Conservation (phyloP, 2,329 filamentous ascomycete genomes). For the Diaporthe velutina region DNA sequence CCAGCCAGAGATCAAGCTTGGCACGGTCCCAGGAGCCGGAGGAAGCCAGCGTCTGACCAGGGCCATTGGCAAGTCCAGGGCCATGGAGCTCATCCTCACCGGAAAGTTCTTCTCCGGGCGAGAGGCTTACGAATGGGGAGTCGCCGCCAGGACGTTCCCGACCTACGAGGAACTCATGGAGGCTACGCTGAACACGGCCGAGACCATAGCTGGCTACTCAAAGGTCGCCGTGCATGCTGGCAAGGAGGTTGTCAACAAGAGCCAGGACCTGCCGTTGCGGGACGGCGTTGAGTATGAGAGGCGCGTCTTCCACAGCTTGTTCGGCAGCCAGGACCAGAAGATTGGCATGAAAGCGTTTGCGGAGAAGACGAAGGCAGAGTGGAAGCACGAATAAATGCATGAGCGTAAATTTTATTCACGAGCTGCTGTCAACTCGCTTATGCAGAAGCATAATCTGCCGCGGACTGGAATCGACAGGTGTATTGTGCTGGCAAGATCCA, state of each 20-base stretch:
- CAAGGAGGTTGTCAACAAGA: constrained; percentile 99
- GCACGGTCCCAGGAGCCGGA: constrained; percentile 91
- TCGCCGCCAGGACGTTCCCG: constrained; percentile 86
- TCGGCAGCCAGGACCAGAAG: constrained; percentile 97
- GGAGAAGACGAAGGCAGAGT: constrained; percentile 93
- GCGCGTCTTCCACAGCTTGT: constrained; percentile 90
- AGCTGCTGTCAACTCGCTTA: neutral
- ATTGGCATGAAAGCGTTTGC: constrained; percentile 96
- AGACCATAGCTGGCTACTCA: constrained; percentile 89
- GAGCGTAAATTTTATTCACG: neutral
- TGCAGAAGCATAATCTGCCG: neutral
- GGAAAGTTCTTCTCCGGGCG: constrained; percentile 85
- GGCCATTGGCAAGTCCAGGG: constrained; percentile 84
- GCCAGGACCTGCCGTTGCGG: constrained; percentile 87
- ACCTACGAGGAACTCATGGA: constrained; percentile 86
- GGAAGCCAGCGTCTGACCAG: constrained; percentile 90
- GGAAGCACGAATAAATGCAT: constrained; percentile 79
- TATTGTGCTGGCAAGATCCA: neutral
- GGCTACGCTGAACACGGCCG: constrained; percentile 84
- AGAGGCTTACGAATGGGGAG: constrained; percentile 90
- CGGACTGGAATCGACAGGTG: too few relatives aligned
- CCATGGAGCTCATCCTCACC: constrained; percentile 93
- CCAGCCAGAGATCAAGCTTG: constrained; percentile 96
- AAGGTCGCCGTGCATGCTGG: constrained; percentile 88
- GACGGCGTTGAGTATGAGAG: constrained; percentile 97